Base-by-base conservation (phyloP, 1,139 yeast species). In the Arxiozyma bovina region DNA sequence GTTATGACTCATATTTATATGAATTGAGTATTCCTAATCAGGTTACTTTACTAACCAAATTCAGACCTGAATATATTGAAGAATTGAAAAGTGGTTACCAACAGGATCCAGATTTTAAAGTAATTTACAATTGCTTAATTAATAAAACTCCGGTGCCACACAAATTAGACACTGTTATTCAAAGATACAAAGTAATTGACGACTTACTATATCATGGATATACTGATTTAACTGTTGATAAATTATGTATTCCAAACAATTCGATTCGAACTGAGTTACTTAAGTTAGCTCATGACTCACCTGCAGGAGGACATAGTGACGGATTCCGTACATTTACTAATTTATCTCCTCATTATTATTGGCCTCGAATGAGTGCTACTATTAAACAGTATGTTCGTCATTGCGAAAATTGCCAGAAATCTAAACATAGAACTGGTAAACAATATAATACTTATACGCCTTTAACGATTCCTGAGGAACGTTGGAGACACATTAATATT, bases 401-500 rank as follows among this genome's bases (percentile, higher is more conserved):
- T 11, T 50, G 52, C 17, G 6, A 20, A 1, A 20, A 1, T 22
- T 50, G 52, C 23, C 52, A 50, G 23, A 34, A 38, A 20, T 22
- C 42, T 12, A 50, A 50, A 34, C 49, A 50, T 38, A 12, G 43
- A 2, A 21, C 34, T 21, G 38, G 38, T 17, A 23, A 21, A 30
- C 52, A 34, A 22, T 41, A 18, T 34, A 45, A 45, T 21, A 23
- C 30, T 21, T 50, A 30, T 34, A 25, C 27, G 5, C 49, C 48
- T 15, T 22, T 50, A 17, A 15, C 5, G 3, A 38, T 50, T 38
- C 52, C 52, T 9, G 41, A 44, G 3, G 34, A 44, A 12, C 21
- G 48, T 5, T 50, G 52, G 52, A 22, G 48, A n/a, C 4, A 21
- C n/a, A 44, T 45, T 25, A 38, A 44, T 20, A 44, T 50, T 40